A percentile compares a stretch with the other conserved stretches of the same genome.
These are phyloP conservation scores for Elongisporangium senticosum DNA, from an alignment of 352 stramenopile genomes.

Conservation along the genomic window DNA sequence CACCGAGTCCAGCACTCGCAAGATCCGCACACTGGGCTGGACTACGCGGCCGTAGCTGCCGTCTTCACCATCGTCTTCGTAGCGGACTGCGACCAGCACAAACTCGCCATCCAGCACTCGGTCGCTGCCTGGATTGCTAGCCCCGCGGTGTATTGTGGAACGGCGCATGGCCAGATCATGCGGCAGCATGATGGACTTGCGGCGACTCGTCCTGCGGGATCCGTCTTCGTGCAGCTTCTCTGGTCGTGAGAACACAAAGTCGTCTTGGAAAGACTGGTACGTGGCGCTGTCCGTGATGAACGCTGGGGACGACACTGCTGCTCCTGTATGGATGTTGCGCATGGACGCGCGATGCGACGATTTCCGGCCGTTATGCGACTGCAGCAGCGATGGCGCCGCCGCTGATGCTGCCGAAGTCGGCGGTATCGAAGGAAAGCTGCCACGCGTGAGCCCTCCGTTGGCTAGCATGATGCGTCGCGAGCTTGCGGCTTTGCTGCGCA, in stretches of 20 bases:
- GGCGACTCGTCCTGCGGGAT: background rate
- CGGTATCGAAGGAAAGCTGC: background rate
- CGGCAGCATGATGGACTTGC: background rate
- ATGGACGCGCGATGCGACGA: background rate
- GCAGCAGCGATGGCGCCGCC: slow-evolving; percentile 8
- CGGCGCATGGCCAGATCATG: background rate
- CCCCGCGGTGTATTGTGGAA: background rate
- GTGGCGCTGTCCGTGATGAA: slow-evolving; percentile 20
- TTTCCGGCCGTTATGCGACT: slow-evolving; percentile 1
- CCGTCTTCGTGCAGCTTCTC: slow-evolving; percentile 1
- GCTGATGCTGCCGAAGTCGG: background rate
- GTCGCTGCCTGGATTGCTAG: background rate
- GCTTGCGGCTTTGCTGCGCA: slow-evolving; percentile 14
- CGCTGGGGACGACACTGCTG: slow-evolving; percentile 1
- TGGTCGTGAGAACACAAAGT: slow-evolving; percentile 66
- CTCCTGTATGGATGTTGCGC: background rate
- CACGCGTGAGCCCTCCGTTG: background rate
- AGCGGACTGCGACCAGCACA: background rate
- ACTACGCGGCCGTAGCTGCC: background rate
- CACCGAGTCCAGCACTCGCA: background rate
- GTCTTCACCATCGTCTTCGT: background rate
- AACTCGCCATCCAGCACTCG: background rate
- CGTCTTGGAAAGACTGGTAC: slow-evolving; percentile 54
- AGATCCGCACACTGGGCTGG: background rate
- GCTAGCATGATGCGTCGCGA: slow-evolving; percentile 14